These are phyloP conservation scores for Knufia petricola DNA, from an alignment of 2,329 filamentous ascomycete species.

Conservation along the genomic window DNA sequence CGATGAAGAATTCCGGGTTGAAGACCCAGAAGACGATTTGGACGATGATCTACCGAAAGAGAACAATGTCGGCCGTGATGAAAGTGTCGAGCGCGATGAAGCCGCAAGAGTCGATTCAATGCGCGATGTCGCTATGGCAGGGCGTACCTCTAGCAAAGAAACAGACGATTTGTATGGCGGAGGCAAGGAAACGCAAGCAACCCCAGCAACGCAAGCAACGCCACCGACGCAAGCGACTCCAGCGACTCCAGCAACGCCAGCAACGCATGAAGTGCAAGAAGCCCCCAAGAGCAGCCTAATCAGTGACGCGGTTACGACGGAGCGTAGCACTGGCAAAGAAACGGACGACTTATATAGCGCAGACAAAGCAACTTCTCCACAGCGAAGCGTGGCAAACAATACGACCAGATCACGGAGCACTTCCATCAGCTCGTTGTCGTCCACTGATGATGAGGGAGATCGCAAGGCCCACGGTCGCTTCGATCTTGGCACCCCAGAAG, in stretches of 20 bases:
- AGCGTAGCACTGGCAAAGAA: conserved; percentile 15
- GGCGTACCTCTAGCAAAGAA: conserved; percentile 15
- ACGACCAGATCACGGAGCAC: conserved; percentile 3
- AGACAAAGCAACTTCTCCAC: not conserved
- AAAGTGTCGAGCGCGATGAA: too few relatives aligned
- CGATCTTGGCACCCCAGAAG: not conserved
- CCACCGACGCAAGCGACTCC: too few relatives aligned
- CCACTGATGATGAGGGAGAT: conserved; percentile 3
- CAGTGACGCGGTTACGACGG: too few relatives aligned
- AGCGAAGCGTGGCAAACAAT: conserved; percentile 12
- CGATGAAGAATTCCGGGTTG: too few relatives aligned
- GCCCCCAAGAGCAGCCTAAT: too few relatives aligned
- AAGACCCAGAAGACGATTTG: too few relatives aligned
- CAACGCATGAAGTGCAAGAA: too few relatives aligned
- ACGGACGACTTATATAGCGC: conserved; percentile 22
- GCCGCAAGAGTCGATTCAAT: conserved; percentile 16
- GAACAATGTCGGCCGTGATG: too few relatives aligned
- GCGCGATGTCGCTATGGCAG: conserved; percentile 23
- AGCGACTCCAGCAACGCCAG: too few relatives aligned
- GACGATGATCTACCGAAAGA: too few relatives aligned
- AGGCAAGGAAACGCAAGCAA: not conserved
- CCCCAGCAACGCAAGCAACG: too few relatives aligned
- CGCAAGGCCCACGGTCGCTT: not conserved
- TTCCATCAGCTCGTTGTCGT: conserved; percentile 21
- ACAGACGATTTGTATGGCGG: conserved; percentile 22